Evolutionary conservation across 805 yeast species (phyloP), one percentile per base, ranked within the genome.

Genomic region (Clavispora phyllophila): DNA sequence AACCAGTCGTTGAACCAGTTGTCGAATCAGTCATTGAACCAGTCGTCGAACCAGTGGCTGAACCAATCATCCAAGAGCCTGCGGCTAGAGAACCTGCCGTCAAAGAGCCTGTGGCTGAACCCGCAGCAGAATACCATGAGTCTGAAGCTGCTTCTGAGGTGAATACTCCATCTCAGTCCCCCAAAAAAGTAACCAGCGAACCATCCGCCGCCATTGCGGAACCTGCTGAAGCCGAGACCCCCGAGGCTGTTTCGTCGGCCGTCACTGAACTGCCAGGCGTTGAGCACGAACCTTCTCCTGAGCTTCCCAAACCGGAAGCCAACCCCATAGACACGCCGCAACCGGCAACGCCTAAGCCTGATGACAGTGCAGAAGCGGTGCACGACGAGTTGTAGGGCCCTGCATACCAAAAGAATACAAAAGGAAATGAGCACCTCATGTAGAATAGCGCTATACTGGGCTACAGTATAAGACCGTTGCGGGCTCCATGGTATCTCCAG

Each of bases 321-420:
- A 17, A n/a, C 33, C 20, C 33, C 13, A 29, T 29, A 29, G 33
- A 17, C 20, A 29, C 33, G 33, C 19, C 33, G 12, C 33, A 29
- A 29, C 33, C n/a, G 33, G 33, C 20, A 15, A 13, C 33, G 33
- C 33, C 33, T 9, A 29, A 15, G 33, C 20, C 33, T 29, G 33
- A 29, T n/a, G 33, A 29, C 33, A 29, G 33, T 27, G 36, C 39
- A 9, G 20, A 15, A 13, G 37, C 36, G 32, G 39, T 33, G 20
- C 42, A 40, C 20, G 42, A 40, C 32, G 42, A 40, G 27, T 40
- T 40, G 34, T 40, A 34, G 37, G 26, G 17, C 23, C 29, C 32
- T 19, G 23, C 25, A 18, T 18, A 18, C 20, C 17, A 37, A 27
- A 37, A 37, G 24, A 14, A 23, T 20, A 37, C 7, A n/a, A 13